phyloP scores from a whole-genome alignment of 1,284 basidiomycete genomes.

The Melanopsichium pennsylvanicum region DNA sequence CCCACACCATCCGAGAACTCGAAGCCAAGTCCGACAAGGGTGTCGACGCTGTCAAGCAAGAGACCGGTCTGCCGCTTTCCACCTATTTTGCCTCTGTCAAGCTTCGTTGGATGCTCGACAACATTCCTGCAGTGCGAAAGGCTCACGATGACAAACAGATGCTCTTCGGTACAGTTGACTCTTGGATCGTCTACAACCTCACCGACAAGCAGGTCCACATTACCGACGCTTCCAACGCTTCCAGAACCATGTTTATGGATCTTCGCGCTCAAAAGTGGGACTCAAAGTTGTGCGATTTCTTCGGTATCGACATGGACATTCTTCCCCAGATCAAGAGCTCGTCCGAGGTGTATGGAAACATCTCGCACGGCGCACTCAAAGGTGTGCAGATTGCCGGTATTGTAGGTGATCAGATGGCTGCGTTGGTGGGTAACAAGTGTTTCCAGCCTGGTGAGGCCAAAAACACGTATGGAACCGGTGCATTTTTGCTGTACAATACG shows the following conservation, averaged over 20 bases:
- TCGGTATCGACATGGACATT: slow-evolving; percentile 78
- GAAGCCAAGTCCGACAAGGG: slow-evolving; percentile 79
- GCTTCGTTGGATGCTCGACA: slow-evolving; percentile 94
- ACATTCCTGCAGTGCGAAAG: slow-evolving; percentile 78
- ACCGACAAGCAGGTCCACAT: slow-evolving; percentile 87
- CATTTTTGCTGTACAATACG: slow-evolving; percentile 93
- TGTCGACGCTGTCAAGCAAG: slow-evolving; percentile 72
- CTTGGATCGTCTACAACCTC: slow-evolving; percentile 91
- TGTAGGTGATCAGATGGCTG: slow-evolving; percentile 95
- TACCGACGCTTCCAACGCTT: slow-evolving; percentile 95
- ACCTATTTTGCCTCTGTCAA: slow-evolving; percentile 98
- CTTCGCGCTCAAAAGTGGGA: slow-evolving; percentile 84
- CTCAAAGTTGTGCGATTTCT: slow-evolving; percentile 82
- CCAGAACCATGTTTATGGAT: slow-evolving; percentile 91
- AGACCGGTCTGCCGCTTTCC: slow-evolving; percentile 57
- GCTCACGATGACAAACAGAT: slow-evolving; percentile 85
- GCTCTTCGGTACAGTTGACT: slow-evolving; percentile 92
- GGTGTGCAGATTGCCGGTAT: slow-evolving; percentile 88
- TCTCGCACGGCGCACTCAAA: slow-evolving; percentile 75
- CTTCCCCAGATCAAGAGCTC: slow-evolving; percentile 89
- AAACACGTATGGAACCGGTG: slow-evolving; percentile 77
- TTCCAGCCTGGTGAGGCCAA: slow-evolving; percentile 64
- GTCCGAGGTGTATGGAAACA: slow-evolving; percentile 86
- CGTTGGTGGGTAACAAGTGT: slow-evolving; percentile 89
- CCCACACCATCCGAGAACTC: slow-evolving; percentile 79